Base-by-base conservation (phyloP, 2,329 filamentous ascomycete species). In the Claviceps pusilla region DNA sequence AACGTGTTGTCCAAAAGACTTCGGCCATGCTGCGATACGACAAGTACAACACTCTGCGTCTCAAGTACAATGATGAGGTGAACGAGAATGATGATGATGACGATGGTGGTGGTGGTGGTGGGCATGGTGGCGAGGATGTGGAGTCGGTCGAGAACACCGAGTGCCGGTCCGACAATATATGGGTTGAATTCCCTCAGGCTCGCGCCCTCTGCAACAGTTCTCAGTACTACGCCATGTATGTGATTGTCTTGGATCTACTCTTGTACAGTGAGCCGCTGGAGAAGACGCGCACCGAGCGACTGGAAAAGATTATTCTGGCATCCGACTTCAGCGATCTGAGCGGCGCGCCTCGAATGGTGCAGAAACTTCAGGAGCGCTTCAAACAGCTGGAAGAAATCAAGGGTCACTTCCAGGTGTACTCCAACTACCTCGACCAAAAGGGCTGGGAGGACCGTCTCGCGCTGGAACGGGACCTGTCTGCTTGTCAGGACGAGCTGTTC, bases 221-320 rank as follows among this genome's bases (percentile, higher is more conserved):
- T 43, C 91, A 98, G 69, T 99, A 98, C 71, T 98, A 95, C 66
- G 87, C 93, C 4, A 84, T 98, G 76, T 99, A 98, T 65, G 89
- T 98, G 69, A 98, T 99, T 61, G 91, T 96, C 3, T 76, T 97
- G 58, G 93, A 99, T 69, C 77, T 99, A 46, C 76, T 99, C 52
- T 83, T 99, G 68, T 99, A 97, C 72, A 96, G 82, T 64, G 93
- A 99, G 68, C 93, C 93, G 2, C 73, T 95, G 49, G 93, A 98
- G 69, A 98, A 98, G 77, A 94, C 91, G n/a, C 82, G 94, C 56
- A 95, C 79, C 63, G 94, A 98, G 71, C 83, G 89, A 41, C 74
- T 99, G 16, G 93, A 98, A 69, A 97, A 96, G 76, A 98, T 99
- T 62, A 96, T 98, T 83, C 80, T 98, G 50, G 93, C 91, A 1